These are phyloP conservation scores for Nannochloropsis granulata DNA, from an alignment of 108 stramenopile genomes.

Conservation along the genomic window DNA sequence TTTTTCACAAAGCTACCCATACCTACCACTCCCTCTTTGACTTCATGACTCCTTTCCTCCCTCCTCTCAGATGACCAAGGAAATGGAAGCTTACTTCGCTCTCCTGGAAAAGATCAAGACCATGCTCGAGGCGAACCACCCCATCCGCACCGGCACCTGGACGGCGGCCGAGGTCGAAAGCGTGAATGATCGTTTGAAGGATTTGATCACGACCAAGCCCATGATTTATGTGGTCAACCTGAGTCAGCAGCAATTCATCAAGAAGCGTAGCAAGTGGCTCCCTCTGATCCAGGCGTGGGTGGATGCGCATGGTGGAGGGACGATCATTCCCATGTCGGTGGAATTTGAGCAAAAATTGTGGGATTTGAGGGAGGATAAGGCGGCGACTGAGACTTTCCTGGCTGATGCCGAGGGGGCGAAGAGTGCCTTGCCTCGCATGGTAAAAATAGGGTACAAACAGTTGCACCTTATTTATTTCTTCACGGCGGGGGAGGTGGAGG, in stretches of 20 bases:
- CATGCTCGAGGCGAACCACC: constrained; percentile 8
- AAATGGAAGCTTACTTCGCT: background rate
- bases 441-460: constrained; percentile 80
- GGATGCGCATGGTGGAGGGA: constrained; percentile 82
- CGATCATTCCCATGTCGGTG: constrained; percentile 90
- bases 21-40: background rate
- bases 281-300: constrained; percentile 89
- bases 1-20: background rate
- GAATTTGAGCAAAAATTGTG: constrained; percentile 88
- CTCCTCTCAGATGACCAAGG: background rate
- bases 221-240: constrained; percentile 95
- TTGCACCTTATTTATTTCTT: constrained; percentile 93
- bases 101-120: background rate
- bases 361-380: constrained; percentile 47
- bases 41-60: background rate
- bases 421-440: constrained; percentile 80
- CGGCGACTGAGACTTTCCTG: constrained; percentile 26
- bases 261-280: constrained; percentile 57
- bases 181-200: constrained; percentile 20
- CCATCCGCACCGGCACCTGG: constrained; percentile 33
- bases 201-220: constrained; percentile 83
- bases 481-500: constrained; percentile 97
- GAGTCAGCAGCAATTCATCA: constrained; percentile 77
- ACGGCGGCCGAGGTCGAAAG: constrained; percentile 33
- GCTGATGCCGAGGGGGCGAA: constrained; percentile 19